Evolutionary conservation across 306 rosid genomes (phyloP).

Genomic region (Adenanthera pavonina): DNA sequence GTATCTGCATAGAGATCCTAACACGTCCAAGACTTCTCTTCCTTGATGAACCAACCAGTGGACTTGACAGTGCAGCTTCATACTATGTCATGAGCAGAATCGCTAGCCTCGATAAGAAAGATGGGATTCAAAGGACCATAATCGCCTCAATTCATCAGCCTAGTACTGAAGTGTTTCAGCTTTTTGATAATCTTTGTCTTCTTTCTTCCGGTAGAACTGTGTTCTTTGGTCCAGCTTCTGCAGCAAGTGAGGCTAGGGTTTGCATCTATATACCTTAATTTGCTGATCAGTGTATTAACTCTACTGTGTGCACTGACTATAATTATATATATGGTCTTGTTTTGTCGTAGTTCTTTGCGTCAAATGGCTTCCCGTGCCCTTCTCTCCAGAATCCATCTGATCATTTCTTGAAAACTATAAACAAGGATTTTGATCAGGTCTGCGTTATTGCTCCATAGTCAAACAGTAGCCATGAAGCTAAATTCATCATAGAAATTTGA

Average conservation of each 20-base stretch:
- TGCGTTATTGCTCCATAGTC: not conserved
- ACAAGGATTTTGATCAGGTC: conserved; percentile 64
- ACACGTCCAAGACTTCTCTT: conserved; percentile 68
- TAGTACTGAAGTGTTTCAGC: conserved; percentile 58
- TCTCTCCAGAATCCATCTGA: conserved; percentile 60
- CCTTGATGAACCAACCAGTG: conserved; percentile 85
- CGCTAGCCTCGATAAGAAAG: conserved; percentile 30
- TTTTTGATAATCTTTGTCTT: conserved; percentile 59
- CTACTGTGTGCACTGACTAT: not conserved
- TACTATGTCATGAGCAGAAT: conserved; percentile 68
- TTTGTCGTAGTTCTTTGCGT: conserved; percentile 50
- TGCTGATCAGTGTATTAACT: no score
- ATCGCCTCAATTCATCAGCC: conserved; percentile 71
- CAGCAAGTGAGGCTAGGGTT: conserved; percentile 49
- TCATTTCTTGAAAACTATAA: conserved; percentile 58
- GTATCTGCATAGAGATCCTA: conserved; percentile 75
- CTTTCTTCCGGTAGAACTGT: conserved; percentile 53
- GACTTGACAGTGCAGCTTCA: conserved; percentile 81
- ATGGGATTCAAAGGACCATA: conserved; percentile 42
- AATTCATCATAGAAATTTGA: not conserved
- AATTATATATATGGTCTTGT: not conserved
- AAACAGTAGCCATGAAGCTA: not conserved
- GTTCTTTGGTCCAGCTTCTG: conserved; percentile 60
- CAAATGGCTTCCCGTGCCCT: conserved; percentile 64
- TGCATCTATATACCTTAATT: not conserved